phyloP scores from a whole-genome alignment of 1,284 basidiomycete species.

The Schizophyllum commune region DNA sequence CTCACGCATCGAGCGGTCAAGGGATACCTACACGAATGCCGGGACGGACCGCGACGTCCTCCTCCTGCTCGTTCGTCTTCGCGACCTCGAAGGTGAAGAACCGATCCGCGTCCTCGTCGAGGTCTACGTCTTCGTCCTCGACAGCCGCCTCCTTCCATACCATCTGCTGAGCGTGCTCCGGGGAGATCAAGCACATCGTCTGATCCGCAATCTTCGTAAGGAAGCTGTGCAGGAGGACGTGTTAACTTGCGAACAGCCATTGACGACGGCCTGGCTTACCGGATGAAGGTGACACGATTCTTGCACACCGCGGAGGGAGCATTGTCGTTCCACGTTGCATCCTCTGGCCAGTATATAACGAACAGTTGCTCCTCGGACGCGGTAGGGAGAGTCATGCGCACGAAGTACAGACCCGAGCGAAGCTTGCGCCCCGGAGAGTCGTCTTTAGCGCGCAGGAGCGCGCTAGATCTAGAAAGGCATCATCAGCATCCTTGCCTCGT shows the following conservation, averaged over 20 bases:
- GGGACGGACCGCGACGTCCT: slow-evolving; percentile 31
- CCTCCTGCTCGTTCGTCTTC: slow-evolving; percentile 52
- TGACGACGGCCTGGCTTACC: no score
- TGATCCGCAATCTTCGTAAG: slow-evolving; percentile 50
- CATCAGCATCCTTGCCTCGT: not conserved
- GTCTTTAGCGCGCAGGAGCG: slow-evolving; percentile 15
- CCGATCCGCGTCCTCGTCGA: slow-evolving; percentile 33
- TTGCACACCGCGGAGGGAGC: slow-evolving; percentile 34
- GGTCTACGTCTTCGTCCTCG: slow-evolving; percentile 20
- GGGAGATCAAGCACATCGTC: slow-evolving; percentile 37
- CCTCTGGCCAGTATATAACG: slow-evolving; percentile 55
- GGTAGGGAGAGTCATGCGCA: slow-evolving; percentile 13
- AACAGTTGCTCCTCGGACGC: slow-evolving; percentile 24
- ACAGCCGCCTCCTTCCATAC: slow-evolving; percentile 32
- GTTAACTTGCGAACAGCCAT: no score
- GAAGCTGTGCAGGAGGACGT: no score
- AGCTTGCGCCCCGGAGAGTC: slow-evolving; percentile 23
- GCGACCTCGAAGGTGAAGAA: slow-evolving; percentile 48
- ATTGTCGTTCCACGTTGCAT: slow-evolving; percentile 50
- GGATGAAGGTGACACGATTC: slow-evolving; percentile 55
- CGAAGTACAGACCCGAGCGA: slow-evolving; percentile 45
- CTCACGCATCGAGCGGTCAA: not conserved
- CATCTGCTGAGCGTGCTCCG: slow-evolving; percentile 33
- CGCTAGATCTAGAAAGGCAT: slow-evolving; percentile 3
- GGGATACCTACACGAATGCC: slow-evolving; percentile 34